These are phyloP conservation scores for Backusella mclennaniae DNA, from an alignment of 192 early-diverging fungal species.

Conservation along the genomic window DNA sequence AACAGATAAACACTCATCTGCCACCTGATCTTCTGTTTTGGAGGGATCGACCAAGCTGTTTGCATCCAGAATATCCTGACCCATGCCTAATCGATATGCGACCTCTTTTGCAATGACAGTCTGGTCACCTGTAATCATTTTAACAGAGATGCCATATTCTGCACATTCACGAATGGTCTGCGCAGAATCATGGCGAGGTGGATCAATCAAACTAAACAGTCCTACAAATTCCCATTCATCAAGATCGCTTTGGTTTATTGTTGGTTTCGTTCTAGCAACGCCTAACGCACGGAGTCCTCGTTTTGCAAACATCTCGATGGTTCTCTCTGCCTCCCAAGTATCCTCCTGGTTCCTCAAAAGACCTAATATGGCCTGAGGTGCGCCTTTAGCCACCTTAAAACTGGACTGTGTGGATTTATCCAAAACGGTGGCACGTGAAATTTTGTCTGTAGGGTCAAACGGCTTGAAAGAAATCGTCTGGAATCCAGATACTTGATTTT, in stretches of 20 bases:
- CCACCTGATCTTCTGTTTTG: conserved; percentile 49
- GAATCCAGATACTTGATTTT: conserved; percentile 62
- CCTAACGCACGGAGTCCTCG: conserved; percentile 74
- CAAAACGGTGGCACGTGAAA: conserved; percentile 61
- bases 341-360: conserved; percentile 41
- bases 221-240: conserved; percentile 63
- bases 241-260: conserved; percentile 17
- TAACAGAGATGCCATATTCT: conserved; percentile 64
- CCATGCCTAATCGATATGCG: conserved; percentile 64
- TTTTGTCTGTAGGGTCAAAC: conserved; percentile 72
- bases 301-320: conserved; percentile 56
- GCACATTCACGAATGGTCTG: conserved; percentile 64
- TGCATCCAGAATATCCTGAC: conserved; percentile 67
- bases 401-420: conserved; percentile 46
- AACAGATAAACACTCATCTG: conserved; percentile 53
- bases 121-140: conserved; percentile 86
- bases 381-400: conserved; percentile 71
- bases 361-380: conserved; percentile 67
- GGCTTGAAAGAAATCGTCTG: conserved; percentile 66
- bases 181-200: conserved; percentile 67
- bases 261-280: conserved; percentile 58
- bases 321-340: conserved; percentile 36
- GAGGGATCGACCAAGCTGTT: conserved; percentile 46
- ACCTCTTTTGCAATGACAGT: conserved; percentile 72
- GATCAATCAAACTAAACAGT: conserved; percentile 66